Evolutionary conservation across 331 rosid genomes (phyloP).

Genomic region (Erythrophleum ivorense): DNA sequence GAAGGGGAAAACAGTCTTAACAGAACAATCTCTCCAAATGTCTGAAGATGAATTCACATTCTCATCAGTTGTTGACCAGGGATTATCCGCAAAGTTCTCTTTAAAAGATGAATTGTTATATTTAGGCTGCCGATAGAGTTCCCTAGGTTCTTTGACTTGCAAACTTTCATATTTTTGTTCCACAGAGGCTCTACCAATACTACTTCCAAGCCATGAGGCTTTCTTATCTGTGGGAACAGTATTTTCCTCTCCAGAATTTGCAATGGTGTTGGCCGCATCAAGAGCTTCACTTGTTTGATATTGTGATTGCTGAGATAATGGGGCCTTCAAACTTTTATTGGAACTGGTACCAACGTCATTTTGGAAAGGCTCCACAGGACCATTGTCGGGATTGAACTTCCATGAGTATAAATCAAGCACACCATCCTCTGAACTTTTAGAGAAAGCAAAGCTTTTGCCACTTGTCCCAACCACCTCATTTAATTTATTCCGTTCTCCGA

Average conservation of each 20-base stretch:
- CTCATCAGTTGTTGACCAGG: slow-evolving; percentile 64
- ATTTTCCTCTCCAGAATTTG: slow-evolving; percentile 46
- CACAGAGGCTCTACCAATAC: slow-evolving; percentile 48
- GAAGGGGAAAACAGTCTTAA: slow-evolving; percentile 72
- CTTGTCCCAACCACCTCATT: slow-evolving; percentile 58
- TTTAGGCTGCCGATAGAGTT: slow-evolving; percentile 56
- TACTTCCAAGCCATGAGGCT: slow-evolving; percentile 64
- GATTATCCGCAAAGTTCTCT: slow-evolving; percentile 54
- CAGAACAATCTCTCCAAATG: slow-evolving; percentile 68
- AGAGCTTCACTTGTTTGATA: slow-evolving; percentile 47
- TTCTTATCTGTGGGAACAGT: slow-evolving; percentile 50
- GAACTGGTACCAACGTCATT: slow-evolving; percentile 42
- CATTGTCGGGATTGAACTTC: slow-evolving; percentile 67
- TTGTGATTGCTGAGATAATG: slow-evolving; percentile 43
- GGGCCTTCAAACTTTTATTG: slow-evolving; percentile 40
- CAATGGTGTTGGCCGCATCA: slow-evolving; percentile 42
- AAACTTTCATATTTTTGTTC: slow-evolving; percentile 48
- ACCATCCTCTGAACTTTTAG: slow-evolving; percentile 60
- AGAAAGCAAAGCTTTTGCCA: slow-evolving; percentile 57
- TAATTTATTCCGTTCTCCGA: slow-evolving; percentile 54
- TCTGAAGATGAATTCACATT: slow-evolving; percentile 54
- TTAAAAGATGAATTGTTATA: slow-evolving; percentile 43
- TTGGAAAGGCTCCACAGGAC: slow-evolving; percentile 48
- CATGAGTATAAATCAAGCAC: slow-evolving; percentile 67
- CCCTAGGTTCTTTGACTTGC: slow-evolving; percentile 52